Base-by-base conservation (phyloP, 31 red algal species). In the Bonnemaisonia californica region DNA sequence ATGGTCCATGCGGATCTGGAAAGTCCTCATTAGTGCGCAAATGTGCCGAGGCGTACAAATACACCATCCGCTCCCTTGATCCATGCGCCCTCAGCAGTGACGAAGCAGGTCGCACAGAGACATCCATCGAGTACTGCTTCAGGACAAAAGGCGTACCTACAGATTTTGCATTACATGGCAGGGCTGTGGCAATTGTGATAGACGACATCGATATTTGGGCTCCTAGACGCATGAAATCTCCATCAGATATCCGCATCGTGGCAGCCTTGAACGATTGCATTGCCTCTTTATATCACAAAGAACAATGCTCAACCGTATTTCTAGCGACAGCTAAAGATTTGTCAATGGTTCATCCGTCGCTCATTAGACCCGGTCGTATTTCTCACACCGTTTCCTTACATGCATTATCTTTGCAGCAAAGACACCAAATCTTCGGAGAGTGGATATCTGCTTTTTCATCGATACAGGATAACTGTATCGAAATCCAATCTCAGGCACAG, bases 201-300 rank as follows among this genome's bases (percentile, higher is more conserved):
- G 69, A 73, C 7, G 11, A 73, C 38, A 4, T 73, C 12, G 69
- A 48, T 26, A 27, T 73, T 18, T 73, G 69, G 69, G 69, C 69
- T 7, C 69, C 69, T 41, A 7, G 38, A 28, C 18, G 23, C 69
- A 24, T 38, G 18, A 39, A 27, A 29, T 40, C 69, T 4, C 69
- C 69, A 4, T 21, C 29, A 24, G 69, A 73, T 26, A 47, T 54
- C 24, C 36, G 69, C 16, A 73, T 54, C 35, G 31, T 48, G 21
- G 69, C 69, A 27, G 69, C 41, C 21, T 7, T 73, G 7, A 47
- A 47, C 21, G 69, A 73, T 21, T 29, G 19, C 38, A 22, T 73
- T 4, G 24, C 36, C 16, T 0, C 36, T 21, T 8, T 54, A 21
- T 29, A 51, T 51, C 38, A 73, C 26, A 21, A 24, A 0, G 7